Evolutionary conservation across 768 basidiomycete genomes (phyloP).

Genomic region (Clitopilus passeckerianus): DNA sequence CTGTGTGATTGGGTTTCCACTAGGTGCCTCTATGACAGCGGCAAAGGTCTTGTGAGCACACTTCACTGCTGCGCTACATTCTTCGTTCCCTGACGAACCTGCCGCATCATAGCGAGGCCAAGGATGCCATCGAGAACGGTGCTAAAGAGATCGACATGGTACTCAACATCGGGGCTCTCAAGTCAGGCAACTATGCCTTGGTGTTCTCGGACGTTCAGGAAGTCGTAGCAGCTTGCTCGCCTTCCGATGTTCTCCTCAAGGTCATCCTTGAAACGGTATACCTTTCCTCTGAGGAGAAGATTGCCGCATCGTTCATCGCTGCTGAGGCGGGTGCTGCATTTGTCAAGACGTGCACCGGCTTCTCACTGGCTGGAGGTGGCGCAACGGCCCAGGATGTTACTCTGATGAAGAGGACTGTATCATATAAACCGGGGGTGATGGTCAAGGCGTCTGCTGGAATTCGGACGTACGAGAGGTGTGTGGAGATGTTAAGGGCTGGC

Average conservation of each 20-base stretch:
- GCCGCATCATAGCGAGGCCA: conserved; percentile 34
- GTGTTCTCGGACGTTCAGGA: conserved; percentile 35
- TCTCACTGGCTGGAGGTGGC: conserved; percentile 32
- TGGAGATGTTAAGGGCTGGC: conserved; percentile 43
- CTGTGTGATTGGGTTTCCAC: conserved; percentile 46
- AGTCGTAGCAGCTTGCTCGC: conserved; percentile 26
- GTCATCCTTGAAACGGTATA: conserved; percentile 49
- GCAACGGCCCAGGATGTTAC: conserved; percentile 40
- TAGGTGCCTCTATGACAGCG: conserved; percentile 38
- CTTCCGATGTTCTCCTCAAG: conserved; percentile 32
- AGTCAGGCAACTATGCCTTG: conserved; percentile 27
- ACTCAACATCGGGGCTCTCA: conserved; percentile 41
- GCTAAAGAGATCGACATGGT: conserved; percentile 51
- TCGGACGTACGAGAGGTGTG: conserved; percentile 37
- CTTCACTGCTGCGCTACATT: background rate
- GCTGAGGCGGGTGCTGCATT: conserved; percentile 47
- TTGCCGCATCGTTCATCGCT: conserved; percentile 39
- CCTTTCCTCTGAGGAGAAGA: conserved; percentile 36
- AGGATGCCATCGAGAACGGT: conserved; percentile 38
- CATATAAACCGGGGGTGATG: conserved; percentile 31
- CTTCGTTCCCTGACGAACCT: background rate
- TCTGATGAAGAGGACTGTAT: conserved; percentile 37
- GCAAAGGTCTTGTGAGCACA: conserved; percentile 39
- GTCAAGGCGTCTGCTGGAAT: conserved; percentile 52
- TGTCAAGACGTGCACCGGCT: conserved; percentile 54